Percentiles rank a stretch among this genome's conserved stretches.
Evolutionary conservation across 1,139 yeast species (phyloP).

Genomic region (Zygosaccharomyces pseudobailii): DNA sequence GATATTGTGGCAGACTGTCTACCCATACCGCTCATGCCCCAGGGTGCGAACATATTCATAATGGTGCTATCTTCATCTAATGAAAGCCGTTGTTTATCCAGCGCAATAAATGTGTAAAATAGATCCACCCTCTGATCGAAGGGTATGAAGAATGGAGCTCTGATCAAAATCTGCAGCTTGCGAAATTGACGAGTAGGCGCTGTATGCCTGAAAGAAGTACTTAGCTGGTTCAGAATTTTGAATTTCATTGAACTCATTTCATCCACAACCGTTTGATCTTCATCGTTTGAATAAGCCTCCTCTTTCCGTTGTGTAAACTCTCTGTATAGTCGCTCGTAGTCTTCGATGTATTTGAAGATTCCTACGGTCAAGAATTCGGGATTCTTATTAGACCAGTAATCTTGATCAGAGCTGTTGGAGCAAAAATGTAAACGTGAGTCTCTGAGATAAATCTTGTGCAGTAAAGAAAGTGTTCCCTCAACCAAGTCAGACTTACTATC

Average conservation of each 20-base stretch:
- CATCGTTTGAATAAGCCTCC: slow-evolving; percentile 19
- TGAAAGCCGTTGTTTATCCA: slow-evolving; percentile 41
- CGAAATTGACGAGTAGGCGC: slow-evolving; percentile 24
- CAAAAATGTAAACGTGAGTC: slow-evolving; percentile 63
- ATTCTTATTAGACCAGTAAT: slow-evolving; percentile 52
- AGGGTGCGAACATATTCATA: slow-evolving; percentile 18
- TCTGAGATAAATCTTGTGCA: slow-evolving; percentile 65
- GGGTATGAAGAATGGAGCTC: slow-evolving; percentile 74
- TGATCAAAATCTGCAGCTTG: slow-evolving; percentile 49
- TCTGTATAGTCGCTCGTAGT: slow-evolving; percentile 26
- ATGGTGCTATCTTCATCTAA: slow-evolving; percentile 21
- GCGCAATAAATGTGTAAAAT: slow-evolving; percentile 58
- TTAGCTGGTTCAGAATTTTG: slow-evolving; percentile 11
- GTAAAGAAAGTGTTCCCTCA: slow-evolving; percentile 44
- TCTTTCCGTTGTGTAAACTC: slow-evolving; percentile 21
- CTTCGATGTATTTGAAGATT: slow-evolving; percentile 23
- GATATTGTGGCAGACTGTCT: slow-evolving; percentile 51
- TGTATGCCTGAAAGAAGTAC: slow-evolving; percentile 11
- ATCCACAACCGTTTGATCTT: slow-evolving; percentile 14
- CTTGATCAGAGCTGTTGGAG: slow-evolving; percentile 29
- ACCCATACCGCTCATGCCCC: slow-evolving; percentile 12
- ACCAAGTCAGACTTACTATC: slow-evolving; percentile 32
- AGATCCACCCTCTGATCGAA: slow-evolving; percentile 69
- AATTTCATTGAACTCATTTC: slow-evolving; percentile 10
- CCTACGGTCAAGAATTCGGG: slow-evolving; percentile 22